Base-by-base conservation (phyloP, 768 basidiomycete genomes). In the Trametes coccinea region DNA sequence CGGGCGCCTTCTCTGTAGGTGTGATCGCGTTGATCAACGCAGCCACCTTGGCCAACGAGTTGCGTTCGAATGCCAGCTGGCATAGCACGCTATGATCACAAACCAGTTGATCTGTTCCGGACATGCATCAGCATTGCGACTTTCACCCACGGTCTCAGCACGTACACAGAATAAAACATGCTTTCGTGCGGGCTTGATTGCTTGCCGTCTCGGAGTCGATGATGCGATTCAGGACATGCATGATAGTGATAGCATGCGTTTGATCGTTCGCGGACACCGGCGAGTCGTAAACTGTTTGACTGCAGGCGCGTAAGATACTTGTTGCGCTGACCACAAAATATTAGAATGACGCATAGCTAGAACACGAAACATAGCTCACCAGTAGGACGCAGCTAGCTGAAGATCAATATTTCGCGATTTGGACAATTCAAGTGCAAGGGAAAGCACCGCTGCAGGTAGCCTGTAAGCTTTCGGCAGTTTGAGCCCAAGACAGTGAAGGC, bases 131-230 rank as follows among this genome's bases (percentile, higher is more conserved):
- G 14, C 29, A 9, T 5, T 44, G 5, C 40, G 40, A n/a, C 52
- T 45, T 41, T 8, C 33, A 46, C 3, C n/a, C 10, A 11, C 11
- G 34, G 43, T 10, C 17, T 14, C 11, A 30, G 17, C 9, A 79
- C 86, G 13, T 60, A 93, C 91, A 86, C 0, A 96, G 73, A 14
- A 88, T 82, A 69, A 89, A 90, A 70, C 92, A 93, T 0, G 90
- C 87, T 70, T 82, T 88, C 1, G 84, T 85, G 37, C 83, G 79
- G 16, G 73, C 80, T 47, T 73, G 72, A 3, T 77, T 71, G 27
- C 74, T 69, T 51, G 85, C 82, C 5, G 70, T 64, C 1, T 78
- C 68, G 2, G 79, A 77, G 1, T 76, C 70, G 22, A 92, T 74
- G 46, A 90, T 76, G 4, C 85, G 80, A 63, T 86, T 88, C 34